Evolutionary conservation across 495 filamentous ascomycete genomes (phyloP).

Genomic region (Xylaria venustula): DNA sequence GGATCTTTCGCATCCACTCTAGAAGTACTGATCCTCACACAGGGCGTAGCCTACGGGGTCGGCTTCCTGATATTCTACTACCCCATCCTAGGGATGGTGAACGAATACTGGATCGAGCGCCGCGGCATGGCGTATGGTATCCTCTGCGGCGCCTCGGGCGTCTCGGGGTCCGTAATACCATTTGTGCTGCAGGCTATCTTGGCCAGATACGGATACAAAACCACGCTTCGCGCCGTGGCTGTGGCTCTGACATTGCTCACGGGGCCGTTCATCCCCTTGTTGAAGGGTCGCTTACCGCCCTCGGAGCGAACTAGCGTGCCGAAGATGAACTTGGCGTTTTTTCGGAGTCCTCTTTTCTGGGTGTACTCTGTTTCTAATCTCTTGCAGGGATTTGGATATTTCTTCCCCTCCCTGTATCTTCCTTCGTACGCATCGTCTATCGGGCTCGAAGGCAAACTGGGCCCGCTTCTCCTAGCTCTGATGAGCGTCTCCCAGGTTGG

Average conservation of each 20-base stretch:
- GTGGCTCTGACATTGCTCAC: conserved; percentile 27
- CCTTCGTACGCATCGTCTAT: conserved; percentile 27
- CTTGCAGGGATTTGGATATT: conserved; percentile 22
- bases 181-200: conserved; percentile 33
- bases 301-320: background rate
- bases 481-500: conserved; percentile 31
- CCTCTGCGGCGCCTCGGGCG: conserved; percentile 36
- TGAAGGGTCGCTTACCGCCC: conserved; percentile 1
- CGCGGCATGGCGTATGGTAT: conserved; percentile 45
- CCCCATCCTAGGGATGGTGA: conserved; percentile 36
- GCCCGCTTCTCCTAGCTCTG: conserved; percentile 29
- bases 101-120: conserved; percentile 22
- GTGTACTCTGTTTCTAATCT: conserved; percentile 13
- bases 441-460: background rate
- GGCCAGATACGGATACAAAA: conserved; percentile 28
- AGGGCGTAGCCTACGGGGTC: conserved; percentile 37
- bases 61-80: conserved; percentile 38
- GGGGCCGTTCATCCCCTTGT: conserved; percentile 22
- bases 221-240: conserved; percentile 37
- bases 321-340: conserved; percentile 5
- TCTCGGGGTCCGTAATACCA: conserved; percentile 36
- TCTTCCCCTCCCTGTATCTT: conserved; percentile 18
- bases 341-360: conserved; percentile 13
- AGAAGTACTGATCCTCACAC: conserved; percentile 31
- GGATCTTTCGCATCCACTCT: conserved; percentile 33